A percentile compares a stretch with the other conserved stretches of the same genome.
Conservation (phyloP, 306 rosid genomes). For the Gastrolobium bilobum region DNA sequence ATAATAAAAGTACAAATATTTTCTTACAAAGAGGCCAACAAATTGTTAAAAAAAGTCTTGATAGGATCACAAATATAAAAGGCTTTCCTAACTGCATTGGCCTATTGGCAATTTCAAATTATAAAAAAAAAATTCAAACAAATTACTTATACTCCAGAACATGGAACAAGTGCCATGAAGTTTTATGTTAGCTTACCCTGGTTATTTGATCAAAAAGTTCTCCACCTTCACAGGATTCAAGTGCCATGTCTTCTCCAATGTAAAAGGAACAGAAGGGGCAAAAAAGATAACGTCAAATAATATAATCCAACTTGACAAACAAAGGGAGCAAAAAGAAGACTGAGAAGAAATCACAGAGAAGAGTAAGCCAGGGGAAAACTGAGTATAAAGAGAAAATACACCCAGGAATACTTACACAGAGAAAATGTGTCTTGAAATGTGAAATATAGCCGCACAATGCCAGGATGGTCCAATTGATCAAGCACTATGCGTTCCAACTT, state of each 20-base stretch:
- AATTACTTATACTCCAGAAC: conserved; percentile 37
- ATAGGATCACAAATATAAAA: not conserved
- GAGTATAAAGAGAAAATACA: conserved; percentile 37
- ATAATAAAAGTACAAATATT: conserved; percentile 19
- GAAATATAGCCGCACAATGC: conserved; percentile 90
- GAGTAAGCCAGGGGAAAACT: conserved; percentile 34
- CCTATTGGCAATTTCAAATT: not conserved
- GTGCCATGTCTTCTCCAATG: conserved; percentile 88
- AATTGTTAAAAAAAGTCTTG: not conserved
- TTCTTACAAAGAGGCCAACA: not conserved
- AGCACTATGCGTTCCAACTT: conserved; percentile 98
- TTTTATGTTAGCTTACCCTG: conserved; percentile 75
- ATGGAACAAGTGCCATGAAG: conserved; percentile 29
- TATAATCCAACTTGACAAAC: conserved; percentile 45
- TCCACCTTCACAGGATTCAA: conserved; percentile 99
- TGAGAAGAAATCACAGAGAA: conserved; percentile 38
- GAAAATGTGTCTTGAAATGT: conserved; percentile 98
- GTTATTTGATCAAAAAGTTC: conserved; percentile 99
- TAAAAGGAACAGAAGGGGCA: conserved; percentile 42
- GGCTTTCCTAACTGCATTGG: not conserved
- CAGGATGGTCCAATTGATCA: conserved; percentile 98
- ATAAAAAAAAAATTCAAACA: not conserved
- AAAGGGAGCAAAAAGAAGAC: conserved; percentile 18
- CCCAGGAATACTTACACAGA: conserved; percentile 79
- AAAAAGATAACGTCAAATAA: conserved; percentile 51